These are phyloP conservation scores for Cucumis sativus DNA, from an alignment of 306 rosid species.

Conservation along the genomic window DNA sequence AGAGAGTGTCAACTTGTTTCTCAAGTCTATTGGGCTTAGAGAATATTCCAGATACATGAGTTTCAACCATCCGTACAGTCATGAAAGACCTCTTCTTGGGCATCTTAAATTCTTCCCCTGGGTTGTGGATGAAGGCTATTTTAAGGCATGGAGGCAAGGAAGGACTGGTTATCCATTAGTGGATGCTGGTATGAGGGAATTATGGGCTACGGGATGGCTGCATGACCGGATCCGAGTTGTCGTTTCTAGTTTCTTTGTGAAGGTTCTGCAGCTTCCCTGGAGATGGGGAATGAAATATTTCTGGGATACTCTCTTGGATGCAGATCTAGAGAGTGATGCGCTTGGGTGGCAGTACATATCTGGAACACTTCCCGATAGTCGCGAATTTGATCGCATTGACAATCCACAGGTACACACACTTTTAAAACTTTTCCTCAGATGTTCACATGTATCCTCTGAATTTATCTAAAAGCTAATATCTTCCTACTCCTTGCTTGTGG, in stretches of 20 bases:
- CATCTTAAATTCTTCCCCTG: conserved; percentile 81
- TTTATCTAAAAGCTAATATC: not conserved
- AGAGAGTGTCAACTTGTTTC: conserved; percentile 84
- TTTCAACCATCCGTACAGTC: conserved; percentile 77
- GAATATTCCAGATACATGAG: conserved; percentile 88
- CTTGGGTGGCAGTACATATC: conserved; percentile 98
- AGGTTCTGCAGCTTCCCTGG: conserved; percentile 98
- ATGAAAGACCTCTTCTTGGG: conserved; percentile 82
- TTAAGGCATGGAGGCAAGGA: conserved; percentile 97
- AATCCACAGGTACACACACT: conserved; percentile 69
- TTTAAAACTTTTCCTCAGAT: not conserved
- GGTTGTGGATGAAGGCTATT: conserved; percentile 55
- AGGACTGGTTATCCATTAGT: conserved; percentile 93
- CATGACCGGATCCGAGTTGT: conserved; percentile 91
- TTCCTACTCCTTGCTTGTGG: not conserved
- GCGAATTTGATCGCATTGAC: conserved; percentile 85
- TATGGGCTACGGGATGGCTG: conserved; percentile 98
- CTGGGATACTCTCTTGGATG: conserved; percentile 98
- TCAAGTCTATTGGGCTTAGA: conserved; percentile 79
- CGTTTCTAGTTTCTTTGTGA: conserved; percentile 88
- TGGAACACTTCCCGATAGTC: conserved; percentile 80
- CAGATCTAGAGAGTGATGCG: conserved; percentile 90
- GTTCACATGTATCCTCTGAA: conserved; percentile 1
- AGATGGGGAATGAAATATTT: conserved; percentile 99
- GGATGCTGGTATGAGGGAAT: conserved; percentile 98